Base-by-base conservation (phyloP, 2,329 filamentous ascomycete species). In the Dactylonectria estremocensis region DNA sequence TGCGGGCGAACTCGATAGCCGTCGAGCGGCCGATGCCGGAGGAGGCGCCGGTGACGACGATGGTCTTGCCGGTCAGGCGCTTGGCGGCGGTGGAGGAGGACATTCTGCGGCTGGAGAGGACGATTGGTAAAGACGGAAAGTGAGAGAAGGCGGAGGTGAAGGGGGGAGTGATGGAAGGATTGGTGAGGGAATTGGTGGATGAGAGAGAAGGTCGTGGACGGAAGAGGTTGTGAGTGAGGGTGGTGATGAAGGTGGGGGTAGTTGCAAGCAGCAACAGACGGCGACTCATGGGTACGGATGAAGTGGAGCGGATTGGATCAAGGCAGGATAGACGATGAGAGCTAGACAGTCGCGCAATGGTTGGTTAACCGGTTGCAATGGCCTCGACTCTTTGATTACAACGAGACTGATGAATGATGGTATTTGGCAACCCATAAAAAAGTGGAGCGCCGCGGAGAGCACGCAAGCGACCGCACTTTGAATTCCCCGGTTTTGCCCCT, bases 1-100 rank as follows among this genome's bases (percentile, higher is more conserved):
- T 95, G 64, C 94, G 90, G 28, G 96, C 96, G 78, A 98, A 99
- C 81, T 98, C 96, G 72, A 96, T 85, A n/a, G 95, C 96, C 18
- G 89, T 92, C 74, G 88, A 90, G 63, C 88, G 89, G 24, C 96
- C 96, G 81, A 99, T 98, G 69, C 96, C 96, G 20, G 94, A 97
- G 4, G 93, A 96, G 35, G 96, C 96, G 64, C 96, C 96, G 5
- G 96, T 98, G 70, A 99, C 89, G 64, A 98, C 83, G 66, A 98
- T 86, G 5, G 95, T 98, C 85, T 98, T 98, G 88, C 95, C 95
- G 77, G 92, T 88, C 68, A 99, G 93, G 84, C 95, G 95, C 81
- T 94, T 92, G 70, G 88, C 88, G 83, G 93, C 90, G 45, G 93
- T 89, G 54, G 87, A 81, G 43, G 86, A 82, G 40, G 83, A 77